Evolutionary conservation across 805 yeast genomes (phyloP).

Genomic region (Candida morakotiae): DNA sequence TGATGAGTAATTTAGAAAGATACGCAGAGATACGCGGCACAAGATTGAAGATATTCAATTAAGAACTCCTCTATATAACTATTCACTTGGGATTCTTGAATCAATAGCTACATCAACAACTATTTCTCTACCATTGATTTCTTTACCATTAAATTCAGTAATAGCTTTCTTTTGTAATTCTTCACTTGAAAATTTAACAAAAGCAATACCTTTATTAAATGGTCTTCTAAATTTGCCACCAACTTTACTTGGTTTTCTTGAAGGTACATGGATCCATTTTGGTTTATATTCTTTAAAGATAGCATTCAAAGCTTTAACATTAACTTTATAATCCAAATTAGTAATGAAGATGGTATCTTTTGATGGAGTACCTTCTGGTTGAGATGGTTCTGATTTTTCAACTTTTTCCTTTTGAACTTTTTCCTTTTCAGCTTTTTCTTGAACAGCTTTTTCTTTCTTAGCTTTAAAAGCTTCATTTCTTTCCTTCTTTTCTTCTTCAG

Average conservation of each 20-base stretch:
- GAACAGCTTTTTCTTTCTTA: constrained; percentile 17
- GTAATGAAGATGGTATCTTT: constrained; percentile 58
- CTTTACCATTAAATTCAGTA: constrained; percentile 61
- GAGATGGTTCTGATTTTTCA: constrained; percentile 11
- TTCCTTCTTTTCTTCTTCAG: constrained; percentile 40
- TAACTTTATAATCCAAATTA: constrained; percentile 51
- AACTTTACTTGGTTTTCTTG: constrained; percentile 31
- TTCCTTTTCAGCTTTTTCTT: too few species aligned
- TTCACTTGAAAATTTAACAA: constrained; percentile 55
- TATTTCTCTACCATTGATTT: constrained; percentile 61
- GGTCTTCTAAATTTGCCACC: constrained; percentile 42
- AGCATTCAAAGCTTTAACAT: constrained; percentile 41
- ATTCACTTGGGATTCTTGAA: constrained; percentile 30
- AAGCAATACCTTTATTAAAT: constrained; percentile 62
- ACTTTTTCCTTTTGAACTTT: constrained; percentile 14
- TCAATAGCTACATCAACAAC: constrained; percentile 73
- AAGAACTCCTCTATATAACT: constrained; percentile 10
- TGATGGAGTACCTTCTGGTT: constrained; percentile 52
- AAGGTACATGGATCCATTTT: constrained; percentile 57
- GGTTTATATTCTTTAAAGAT: constrained; percentile 49
- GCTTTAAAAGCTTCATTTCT: constrained; percentile 31
- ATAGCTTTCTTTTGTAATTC: constrained; percentile 71
- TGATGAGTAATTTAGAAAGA: neutral
- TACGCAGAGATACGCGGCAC: neutral
- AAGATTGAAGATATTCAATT: constrained; percentile 6